Conservation (phyloP, 2,329 filamentous ascomycete genomes). For the Aspergillus niger region DNA sequence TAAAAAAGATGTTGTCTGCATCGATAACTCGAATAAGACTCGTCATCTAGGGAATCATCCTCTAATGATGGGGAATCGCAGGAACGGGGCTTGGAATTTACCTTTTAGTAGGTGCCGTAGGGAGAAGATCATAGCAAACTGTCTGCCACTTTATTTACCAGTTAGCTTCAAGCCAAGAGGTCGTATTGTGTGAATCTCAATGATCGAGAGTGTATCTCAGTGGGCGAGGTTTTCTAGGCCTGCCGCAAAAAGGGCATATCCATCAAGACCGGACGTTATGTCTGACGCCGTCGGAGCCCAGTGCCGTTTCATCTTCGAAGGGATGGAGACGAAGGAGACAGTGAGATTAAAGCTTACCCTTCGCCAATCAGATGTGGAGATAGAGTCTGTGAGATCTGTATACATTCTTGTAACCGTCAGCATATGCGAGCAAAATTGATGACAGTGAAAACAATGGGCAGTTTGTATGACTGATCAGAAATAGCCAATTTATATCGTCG, state of each 20-base stretch:
- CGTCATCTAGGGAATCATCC: constrained; percentile 64
- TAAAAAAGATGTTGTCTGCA: constrained; percentile 58
- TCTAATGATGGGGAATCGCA: constrained; percentile 24
- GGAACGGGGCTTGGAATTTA: constrained; percentile 10
- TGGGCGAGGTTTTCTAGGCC: constrained; percentile 99
- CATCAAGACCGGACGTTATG: constrained; percentile 67
- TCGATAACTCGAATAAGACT: constrained; percentile 66
- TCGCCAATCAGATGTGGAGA: neutral
- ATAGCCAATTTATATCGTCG: constrained; percentile 86
- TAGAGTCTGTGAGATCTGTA: neutral
- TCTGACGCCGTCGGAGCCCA: constrained; percentile 81
- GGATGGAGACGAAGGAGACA: constrained; percentile 1
- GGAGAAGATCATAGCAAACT: neutral
- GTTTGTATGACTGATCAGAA: constrained; percentile 61
- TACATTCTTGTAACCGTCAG: constrained; percentile 25
- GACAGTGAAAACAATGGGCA: constrained; percentile 20
- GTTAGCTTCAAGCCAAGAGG: constrained; percentile 32
- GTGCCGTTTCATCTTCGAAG: constrained; percentile 66
- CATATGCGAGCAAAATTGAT: constrained; percentile 9
- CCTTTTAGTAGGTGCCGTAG: constrained; percentile 12
- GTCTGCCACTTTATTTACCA: neutral
- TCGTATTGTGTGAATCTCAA: constrained; percentile 22
- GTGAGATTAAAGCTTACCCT: constrained; percentile 27
- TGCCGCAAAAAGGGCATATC: constrained; percentile 87
- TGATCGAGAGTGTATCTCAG: constrained; percentile 60